A percentile compares a stretch with the other conserved stretches of the same genome.
Evolutionary conservation across 192 early-diverging fungal species (phyloP).

Genomic region (Paraglomus occultum): DNA sequence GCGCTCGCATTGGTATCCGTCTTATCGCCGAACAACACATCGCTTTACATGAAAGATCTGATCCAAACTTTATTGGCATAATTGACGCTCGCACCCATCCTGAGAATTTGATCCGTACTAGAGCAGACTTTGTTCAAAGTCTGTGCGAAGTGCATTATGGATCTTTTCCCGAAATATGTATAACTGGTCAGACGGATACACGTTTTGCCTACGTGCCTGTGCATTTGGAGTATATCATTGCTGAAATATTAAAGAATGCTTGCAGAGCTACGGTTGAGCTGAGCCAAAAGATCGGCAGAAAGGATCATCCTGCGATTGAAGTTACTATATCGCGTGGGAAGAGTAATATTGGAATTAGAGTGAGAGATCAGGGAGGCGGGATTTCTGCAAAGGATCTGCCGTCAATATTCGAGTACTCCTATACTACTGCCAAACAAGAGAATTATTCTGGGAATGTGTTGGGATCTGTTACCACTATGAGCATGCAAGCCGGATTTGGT

Average conservation of each 20-base stretch:
- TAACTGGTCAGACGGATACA: constrained; percentile 68
- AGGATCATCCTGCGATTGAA: constrained; percentile 75
- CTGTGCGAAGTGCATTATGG: constrained; percentile 94
- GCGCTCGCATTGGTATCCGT: constrained; percentile 87
- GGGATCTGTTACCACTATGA: constrained; percentile 68
- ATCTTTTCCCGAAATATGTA: constrained; percentile 64
- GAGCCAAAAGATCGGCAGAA: constrained; percentile 42
- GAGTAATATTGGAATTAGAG: constrained; percentile 79
- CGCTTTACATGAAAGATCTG: constrained; percentile 58
- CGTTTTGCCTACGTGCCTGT: constrained; percentile 81
- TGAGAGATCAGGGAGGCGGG: constrained; percentile 92
- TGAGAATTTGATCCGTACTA: constrained; percentile 60
- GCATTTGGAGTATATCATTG: constrained; percentile 92
- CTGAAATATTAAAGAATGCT: constrained; percentile 89
- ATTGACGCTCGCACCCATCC: constrained; percentile 79
- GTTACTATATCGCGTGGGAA: constrained; percentile 79
- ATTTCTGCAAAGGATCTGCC: constrained; percentile 72
- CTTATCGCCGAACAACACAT: constrained; percentile 92
- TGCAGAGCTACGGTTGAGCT: constrained; percentile 84
- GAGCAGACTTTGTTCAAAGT: constrained; percentile 72
- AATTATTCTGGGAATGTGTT: constrained; percentile 59
- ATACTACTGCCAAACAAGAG: constrained; percentile 78
- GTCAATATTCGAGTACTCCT: constrained; percentile 90
- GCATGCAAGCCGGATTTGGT: constrained; percentile 85
- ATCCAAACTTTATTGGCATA: constrained; percentile 67